Conservation (phyloP, 306 rosid genomes). For the Vigna unguiculata region DNA sequence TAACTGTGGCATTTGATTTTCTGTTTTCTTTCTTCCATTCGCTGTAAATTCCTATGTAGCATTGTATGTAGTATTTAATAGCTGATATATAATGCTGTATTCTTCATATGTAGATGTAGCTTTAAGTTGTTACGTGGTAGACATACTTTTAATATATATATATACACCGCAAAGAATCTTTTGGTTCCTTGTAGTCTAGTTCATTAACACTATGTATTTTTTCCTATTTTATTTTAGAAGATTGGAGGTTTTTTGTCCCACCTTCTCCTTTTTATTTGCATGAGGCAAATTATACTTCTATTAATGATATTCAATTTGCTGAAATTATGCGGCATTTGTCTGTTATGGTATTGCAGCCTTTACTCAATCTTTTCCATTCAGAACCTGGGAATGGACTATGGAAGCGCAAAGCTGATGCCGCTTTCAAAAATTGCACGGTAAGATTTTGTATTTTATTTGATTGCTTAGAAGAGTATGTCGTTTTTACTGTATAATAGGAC, state of each 20-base stretch:
- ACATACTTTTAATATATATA: neutral
- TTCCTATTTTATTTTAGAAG: slow-evolving; percentile 28
- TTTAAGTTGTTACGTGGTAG: slow-evolving; percentile 6
- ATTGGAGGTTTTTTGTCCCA: neutral
- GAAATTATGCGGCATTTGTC: slow-evolving; percentile 18
- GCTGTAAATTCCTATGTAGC: slow-evolving; percentile 23
- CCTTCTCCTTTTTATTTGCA: slow-evolving; percentile 17
- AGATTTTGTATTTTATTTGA: slow-evolving; percentile 25
- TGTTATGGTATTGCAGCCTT: slow-evolving; percentile 69
- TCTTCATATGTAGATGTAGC: slow-evolving; percentile 12
- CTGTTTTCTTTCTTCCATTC: slow-evolving; percentile 18
- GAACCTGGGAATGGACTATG: slow-evolving; percentile 90
- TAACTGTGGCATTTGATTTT: slow-evolving; percentile 23
- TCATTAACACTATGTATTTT: slow-evolving; percentile 6
- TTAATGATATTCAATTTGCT: slow-evolving; percentile 35
- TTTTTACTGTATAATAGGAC: neutral
- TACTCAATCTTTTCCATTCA: slow-evolving; percentile 74
- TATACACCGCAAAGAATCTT: neutral
- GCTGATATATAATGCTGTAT: slow-evolving; percentile 7
- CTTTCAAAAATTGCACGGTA: slow-evolving; percentile 83
- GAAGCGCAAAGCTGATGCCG: slow-evolving; percentile 97
- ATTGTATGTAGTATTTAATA: slow-evolving; percentile 1
- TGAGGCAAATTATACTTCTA: slow-evolving; percentile 29
- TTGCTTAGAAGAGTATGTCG: slow-evolving; percentile 12
- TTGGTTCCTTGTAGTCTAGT: slow-evolving; percentile 25